A percentile compares a stretch with the other conserved stretches of the same genome.
Evolutionary conservation across 1,139 yeast species (phyloP).

Genomic region (Magnusiomyces tetraspermus): DNA sequence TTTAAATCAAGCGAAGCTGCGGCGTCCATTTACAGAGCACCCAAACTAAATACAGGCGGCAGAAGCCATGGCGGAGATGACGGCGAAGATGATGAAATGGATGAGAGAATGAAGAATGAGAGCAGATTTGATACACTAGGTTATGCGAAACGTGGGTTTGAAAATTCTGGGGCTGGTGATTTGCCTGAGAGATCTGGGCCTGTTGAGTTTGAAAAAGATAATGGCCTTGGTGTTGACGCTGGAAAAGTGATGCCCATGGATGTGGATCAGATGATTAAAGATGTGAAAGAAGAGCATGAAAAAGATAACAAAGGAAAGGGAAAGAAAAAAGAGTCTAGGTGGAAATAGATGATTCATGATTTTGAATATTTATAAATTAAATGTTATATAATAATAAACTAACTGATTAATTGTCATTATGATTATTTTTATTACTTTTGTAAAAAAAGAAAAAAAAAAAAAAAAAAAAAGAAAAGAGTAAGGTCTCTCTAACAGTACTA

Average conservation of each 20-base stretch:
- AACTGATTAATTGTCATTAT: too few relatives aligned
- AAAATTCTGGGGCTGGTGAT: constrained; percentile 17
- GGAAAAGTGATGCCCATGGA: too few relatives aligned
- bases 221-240: constrained; percentile 7
- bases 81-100: constrained; percentile 27
- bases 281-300: constrained; percentile 18
- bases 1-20: constrained; percentile 45
- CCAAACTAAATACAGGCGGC: constrained; percentile 28
- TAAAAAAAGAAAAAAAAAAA: too few relatives aligned
- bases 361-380: too few relatives aligned
- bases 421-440: too few relatives aligned
- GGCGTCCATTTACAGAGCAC: constrained; percentile 39
- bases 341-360: too few relatives aligned
- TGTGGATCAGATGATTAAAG: constrained; percentile 21
- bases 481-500: too few relatives aligned
- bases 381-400: too few relatives aligned
- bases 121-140: constrained; percentile 33
- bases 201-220: constrained; percentile 44
- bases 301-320: background rate
- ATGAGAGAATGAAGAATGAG: constrained; percentile 29
- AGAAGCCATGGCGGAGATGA: constrained; percentile 15
- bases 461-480: too few relatives aligned
- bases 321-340: background rate
- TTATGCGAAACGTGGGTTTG: constrained; percentile 22
- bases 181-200: constrained; percentile 40